These are phyloP conservation scores for Scheffersomyces coipomensis DNA, from an alignment of 805 yeast species.

Conservation along the genomic window DNA sequence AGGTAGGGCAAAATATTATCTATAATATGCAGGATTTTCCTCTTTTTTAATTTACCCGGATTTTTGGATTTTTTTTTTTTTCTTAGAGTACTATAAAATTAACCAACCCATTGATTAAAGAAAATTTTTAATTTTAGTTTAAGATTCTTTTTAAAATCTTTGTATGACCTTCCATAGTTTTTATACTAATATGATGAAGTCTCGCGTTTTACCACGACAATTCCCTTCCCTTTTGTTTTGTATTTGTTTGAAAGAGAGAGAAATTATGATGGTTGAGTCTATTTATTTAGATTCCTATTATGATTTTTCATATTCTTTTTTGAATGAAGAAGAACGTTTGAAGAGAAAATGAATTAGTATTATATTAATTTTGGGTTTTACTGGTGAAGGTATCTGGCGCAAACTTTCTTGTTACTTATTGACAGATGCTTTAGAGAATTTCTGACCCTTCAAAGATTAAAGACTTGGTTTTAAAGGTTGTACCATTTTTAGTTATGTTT, in stretches of 20 bases:
- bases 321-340: no score
- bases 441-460: constrained; percentile 35
- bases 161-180: constrained; percentile 66
- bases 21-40: no score
- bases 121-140: neutral
- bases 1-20: no score
- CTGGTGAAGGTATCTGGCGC: constrained; percentile 52
- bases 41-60: no score
- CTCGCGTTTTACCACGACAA: constrained; percentile 50
- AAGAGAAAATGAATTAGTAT: no score
- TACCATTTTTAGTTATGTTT: no score
- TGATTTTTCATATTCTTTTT: no score
- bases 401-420: constrained; percentile 45
- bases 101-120: constrained; percentile 1
- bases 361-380: constrained; percentile 43
- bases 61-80: neutral
- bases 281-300: constrained; percentile 32
- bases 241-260: constrained; percentile 2
- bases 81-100: neutral
- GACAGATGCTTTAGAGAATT: constrained; percentile 43
- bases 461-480: no score
- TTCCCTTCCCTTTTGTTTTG: no score
- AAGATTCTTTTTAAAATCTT: constrained; percentile 16
- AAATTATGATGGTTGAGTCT: constrained; percentile 34
- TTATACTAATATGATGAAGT: constrained; percentile 58